Percentiles rank a stretch among this genome's conserved stretches.
Evolutionary conservation across 2,329 filamentous ascomycete genomes (phyloP).

Genomic region (Fusarium sulawesiense): DNA sequence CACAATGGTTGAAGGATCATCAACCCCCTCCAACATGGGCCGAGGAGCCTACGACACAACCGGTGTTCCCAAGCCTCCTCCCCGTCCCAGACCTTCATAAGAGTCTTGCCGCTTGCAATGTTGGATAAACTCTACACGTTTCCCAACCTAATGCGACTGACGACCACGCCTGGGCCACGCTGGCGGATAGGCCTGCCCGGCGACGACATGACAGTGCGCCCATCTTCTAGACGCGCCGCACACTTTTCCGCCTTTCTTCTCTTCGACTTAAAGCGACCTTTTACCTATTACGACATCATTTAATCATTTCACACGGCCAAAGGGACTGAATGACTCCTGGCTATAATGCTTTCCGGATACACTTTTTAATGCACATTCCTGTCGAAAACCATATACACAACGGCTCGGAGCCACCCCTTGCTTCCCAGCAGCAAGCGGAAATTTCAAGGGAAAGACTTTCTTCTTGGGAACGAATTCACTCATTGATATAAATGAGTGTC

Average conservation of each 20-base stretch:
- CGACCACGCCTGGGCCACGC: conserved; percentile 37
- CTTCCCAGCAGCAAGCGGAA: conserved; percentile 53
- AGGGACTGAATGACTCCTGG: conserved; percentile 35
- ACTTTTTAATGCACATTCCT: conserved; percentile 52
- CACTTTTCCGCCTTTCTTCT: conserved; percentile 29
- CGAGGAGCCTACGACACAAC: conserved; percentile 65
- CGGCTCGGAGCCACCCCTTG: conserved; percentile 54
- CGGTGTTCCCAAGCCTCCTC: conserved; percentile 60
- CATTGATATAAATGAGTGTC: conserved; percentile 22
- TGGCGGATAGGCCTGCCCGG: conserved; percentile 37
- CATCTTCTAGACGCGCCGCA: conserved; percentile 11
- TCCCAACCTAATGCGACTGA: conserved; percentile 32
- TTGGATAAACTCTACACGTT: conserved; percentile 35
- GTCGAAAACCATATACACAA: conserved; percentile 50
- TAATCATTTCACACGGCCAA: conserved; percentile 39
- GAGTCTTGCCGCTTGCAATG: conserved; percentile 33
- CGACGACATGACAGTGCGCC: conserved; percentile 28
- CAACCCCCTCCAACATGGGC: conserved; percentile 59
- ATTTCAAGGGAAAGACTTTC: conserved; percentile 37
- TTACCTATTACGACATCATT: conserved; percentile 40
- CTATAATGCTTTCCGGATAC: conserved; percentile 49
- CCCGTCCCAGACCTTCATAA: conserved; percentile 56
- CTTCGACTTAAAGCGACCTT: conserved; percentile 41
- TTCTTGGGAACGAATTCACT: conserved; percentile 34
- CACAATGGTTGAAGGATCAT: conserved; percentile 54